Percentiles rank a stretch among this genome's conserved stretches.
phyloP scores from a whole-genome alignment of 164 flowering plant genomes.

The Chimonanthus salicifolius region DNA sequence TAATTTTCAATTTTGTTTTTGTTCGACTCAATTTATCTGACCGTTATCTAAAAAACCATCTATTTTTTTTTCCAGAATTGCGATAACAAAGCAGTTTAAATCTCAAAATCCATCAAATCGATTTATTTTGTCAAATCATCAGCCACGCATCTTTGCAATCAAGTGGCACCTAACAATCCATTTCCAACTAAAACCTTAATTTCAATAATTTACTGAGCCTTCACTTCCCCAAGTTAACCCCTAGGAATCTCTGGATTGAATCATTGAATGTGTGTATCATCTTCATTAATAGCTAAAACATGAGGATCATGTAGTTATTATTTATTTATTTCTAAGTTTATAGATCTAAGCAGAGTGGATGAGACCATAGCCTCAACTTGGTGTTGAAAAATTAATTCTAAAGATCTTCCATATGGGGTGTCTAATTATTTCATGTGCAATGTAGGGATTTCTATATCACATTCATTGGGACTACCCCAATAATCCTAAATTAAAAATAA shows the following conservation, averaged over 20 bases:
- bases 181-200: background rate
- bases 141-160: background rate
- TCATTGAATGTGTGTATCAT: background rate
- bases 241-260: background rate
- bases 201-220: background rate
- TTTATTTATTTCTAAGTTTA: too few species aligned
- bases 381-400: background rate
- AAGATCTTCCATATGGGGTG: slow-evolving; percentile 35
- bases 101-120: too few species aligned
- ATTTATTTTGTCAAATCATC: background rate
- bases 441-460: slow-evolving; percentile 28
- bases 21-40: too few species aligned
- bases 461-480: slow-evolving; percentile 13
- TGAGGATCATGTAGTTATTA: background rate
- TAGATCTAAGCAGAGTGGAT: background rate
- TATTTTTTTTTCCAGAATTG: too few species aligned
- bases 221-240: background rate
- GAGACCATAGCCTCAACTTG: slow-evolving; percentile 13
- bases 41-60: too few species aligned
- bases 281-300: background rate
- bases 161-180: background rate
- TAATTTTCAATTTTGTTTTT: too few species aligned
- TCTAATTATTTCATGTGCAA: slow-evolving; percentile 34
- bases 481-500: background rate
- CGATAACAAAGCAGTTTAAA: too few species aligned